Base-by-base conservation (phyloP, 2,329 filamentous ascomycete genomes). In the Fusarium sp. region DNA sequence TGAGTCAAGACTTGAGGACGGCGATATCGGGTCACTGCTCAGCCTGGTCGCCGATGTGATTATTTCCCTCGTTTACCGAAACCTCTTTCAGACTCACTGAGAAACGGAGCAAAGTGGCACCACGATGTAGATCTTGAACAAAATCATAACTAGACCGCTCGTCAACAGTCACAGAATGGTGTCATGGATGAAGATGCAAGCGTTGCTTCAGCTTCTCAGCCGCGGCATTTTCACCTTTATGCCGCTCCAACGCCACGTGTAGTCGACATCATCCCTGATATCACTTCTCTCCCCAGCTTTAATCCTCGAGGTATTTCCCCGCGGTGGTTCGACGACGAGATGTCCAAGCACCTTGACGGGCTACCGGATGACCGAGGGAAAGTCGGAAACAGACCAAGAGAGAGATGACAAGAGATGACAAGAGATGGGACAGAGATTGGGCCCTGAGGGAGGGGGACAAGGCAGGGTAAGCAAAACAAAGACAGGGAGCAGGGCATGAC, bases 341-440 rank as follows among this genome's bases (percentile, higher is more conserved):
- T 4, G 56, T 18, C 42, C 31, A 35, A 47, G 22, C 59, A 50
- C 20, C 60, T 31, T 16, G 22, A 38, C 60, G 60, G 60, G 40
- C 60, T 62, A 62, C 45, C 60, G 60, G 60, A 62, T 7, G 27
- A 20, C 45, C 60, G 60, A 62, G 34, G 31, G 16, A 16, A 3
- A n/a, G 7, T 42, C 29, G 29, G 40, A 24, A 34, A 14, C 47
- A 11, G n/a, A 35, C 42, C 14, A 24, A 31, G 9, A 29, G 11
- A 34, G 9, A 52, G 40, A 62, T 24, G 59, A 50, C 59, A 61
- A 61, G 58, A 37, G 42, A 62, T 62, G 42, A 29, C 59, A 62
- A 62, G 60, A 62, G 60, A 54, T 62, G 60, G 45, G 45, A 10
- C 11, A 62, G 20, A 62, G 47, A 50, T 29, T 27, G 58, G 37